Conservation (phyloP, 1,139 yeast species). For the Pichia sp. region DNA sequence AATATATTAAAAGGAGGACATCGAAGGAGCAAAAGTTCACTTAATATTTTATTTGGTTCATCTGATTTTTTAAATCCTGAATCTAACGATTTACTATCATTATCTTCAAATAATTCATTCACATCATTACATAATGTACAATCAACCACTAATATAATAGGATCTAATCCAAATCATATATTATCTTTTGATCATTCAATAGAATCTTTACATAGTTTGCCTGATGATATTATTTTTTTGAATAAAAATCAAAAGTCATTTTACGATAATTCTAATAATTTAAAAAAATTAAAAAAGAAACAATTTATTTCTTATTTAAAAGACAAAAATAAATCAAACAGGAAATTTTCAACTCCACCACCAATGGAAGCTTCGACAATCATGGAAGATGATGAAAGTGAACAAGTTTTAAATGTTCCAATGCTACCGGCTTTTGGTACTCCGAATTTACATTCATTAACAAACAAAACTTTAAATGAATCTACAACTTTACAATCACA, state of each 20-base stretch:
- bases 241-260: neutral
- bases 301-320: conserved; percentile 1
- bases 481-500: neutral
- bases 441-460: neutral
- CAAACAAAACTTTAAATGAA: neutral
- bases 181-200: conserved; percentile 1
- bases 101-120: conserved; percentile 6
- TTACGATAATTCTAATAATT: neutral
- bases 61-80: conserved; percentile 1
- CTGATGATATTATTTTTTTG: neutral
- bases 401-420: conserved; percentile 15
- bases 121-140: conserved; percentile 1
- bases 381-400: conserved; percentile 24
- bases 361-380: conserved; percentile 16
- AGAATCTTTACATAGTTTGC: conserved; percentile 12
- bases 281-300: neutral
- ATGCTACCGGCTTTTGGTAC: conserved; percentile 15
- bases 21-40: neutral
- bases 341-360: neutral
- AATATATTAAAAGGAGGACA: neutral
- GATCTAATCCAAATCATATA: neutral
- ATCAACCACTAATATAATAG: neutral
- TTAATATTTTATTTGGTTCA: neutral
- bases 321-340: conserved; percentile 6
- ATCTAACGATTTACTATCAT: conserved; percentile 4